These are phyloP conservation scores for Penicillium cosmopolitanum DNA, from an alignment of 495 filamentous ascomycete species.

Conservation along the genomic window DNA sequence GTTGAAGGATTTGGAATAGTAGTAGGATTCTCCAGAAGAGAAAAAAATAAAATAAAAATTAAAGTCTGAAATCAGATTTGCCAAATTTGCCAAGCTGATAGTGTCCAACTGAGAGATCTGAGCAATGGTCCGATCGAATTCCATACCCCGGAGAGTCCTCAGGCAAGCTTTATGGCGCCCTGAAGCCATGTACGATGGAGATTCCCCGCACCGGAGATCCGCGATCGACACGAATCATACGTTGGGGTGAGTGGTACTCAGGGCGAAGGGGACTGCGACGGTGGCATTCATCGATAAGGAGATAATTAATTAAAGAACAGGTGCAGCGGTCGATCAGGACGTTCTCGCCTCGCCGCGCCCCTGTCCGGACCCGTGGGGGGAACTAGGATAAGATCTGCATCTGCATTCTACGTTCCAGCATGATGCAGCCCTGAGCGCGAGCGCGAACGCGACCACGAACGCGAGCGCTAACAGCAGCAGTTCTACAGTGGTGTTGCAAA, in stretches of 20 bases:
- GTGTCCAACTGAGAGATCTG: neutral
- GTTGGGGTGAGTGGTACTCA: constrained; percentile 20
- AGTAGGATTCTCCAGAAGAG: neutral
- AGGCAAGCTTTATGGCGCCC: constrained; percentile 3
- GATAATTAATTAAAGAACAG: neutral
- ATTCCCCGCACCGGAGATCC: constrained; percentile 27
- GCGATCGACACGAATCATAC: constrained; percentile 17
- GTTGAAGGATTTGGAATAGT: neutral
- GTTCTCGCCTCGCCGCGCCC: neutral
- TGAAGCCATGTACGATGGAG: neutral
- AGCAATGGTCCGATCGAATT: neutral
- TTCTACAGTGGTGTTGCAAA: too few species aligned
- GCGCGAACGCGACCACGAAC: too few species aligned
- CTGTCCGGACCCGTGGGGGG: too few species aligned
- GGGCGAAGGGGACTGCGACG: constrained; percentile 15
- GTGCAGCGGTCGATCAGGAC: neutral
- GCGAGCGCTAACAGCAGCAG: neutral
- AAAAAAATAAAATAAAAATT: neutral
- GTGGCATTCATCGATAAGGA: constrained; percentile 20
- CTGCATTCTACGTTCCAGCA: neutral
- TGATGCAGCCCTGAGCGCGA: neutral
- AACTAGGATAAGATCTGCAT: too few species aligned
- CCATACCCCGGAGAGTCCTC: neutral
- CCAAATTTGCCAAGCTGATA: neutral
- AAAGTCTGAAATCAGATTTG: constrained; percentile 4